These are phyloP conservation scores for Naganishia friedmannii DNA, from an alignment of 768 basidiomycete species.

Conservation along the genomic window DNA sequence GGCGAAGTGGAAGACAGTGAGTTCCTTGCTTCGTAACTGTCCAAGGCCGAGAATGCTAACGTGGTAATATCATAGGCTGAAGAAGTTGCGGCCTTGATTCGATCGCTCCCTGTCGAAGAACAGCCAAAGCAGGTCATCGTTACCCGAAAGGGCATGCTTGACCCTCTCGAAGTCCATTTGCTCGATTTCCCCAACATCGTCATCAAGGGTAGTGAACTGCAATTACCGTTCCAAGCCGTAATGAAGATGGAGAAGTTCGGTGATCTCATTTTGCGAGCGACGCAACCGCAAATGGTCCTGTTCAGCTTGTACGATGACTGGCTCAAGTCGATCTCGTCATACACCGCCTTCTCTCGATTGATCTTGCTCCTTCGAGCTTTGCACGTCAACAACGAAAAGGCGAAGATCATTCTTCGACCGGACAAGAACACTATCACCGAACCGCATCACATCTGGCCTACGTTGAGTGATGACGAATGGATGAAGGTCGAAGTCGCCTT, in stretches of 20 bases:
- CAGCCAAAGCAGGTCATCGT: conserved; percentile 99
- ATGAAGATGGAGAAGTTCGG: conserved; percentile 99
- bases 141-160: conserved; percentile 99
- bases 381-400: conserved; percentile 99
- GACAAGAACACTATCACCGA: conserved; percentile 96
- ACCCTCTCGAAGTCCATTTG: conserved; percentile 86
- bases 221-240: conserved; percentile 98
- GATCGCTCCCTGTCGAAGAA: conserved; percentile 98
- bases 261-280: conserved; percentile 91
- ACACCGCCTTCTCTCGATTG: conserved; percentile 96
- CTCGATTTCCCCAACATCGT: conserved; percentile 99
- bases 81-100: conserved; percentile 96
- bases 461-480: conserved; percentile 90
- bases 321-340: conserved; percentile 97
- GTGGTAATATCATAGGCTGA: conserved; percentile 68
- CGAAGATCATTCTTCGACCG: conserved; percentile 95
- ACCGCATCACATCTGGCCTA: conserved; percentile 86
- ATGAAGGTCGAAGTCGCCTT: conserved; percentile 98
- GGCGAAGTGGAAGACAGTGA: conserved; percentile 82
- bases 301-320: conserved; percentile 99
- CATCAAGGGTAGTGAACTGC: conserved; percentile 97
- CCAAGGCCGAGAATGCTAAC: background rate
- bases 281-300: conserved; percentile 97
- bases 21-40: background rate
- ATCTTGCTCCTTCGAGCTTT: conserved; percentile 94